phyloP scores from a whole-genome alignment of 2,329 filamentous ascomycete species.

The Xylaria sp. region DNA sequence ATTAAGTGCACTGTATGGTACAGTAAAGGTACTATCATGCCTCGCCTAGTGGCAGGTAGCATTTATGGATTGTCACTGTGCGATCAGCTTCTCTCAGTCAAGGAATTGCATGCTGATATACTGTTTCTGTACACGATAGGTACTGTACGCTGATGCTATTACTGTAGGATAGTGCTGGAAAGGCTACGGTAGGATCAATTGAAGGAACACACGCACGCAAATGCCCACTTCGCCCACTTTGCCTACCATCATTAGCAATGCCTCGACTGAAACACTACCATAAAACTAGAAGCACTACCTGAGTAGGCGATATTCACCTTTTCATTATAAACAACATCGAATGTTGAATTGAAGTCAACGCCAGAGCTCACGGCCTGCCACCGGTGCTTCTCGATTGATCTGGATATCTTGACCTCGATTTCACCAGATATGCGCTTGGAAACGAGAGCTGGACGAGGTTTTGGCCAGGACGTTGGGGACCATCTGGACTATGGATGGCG shows the following conservation, averaged over 20 bases:
- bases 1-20: background rate
- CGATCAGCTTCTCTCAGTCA: background rate
- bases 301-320: slow-evolving; percentile 1
- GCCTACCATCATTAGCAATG: slow-evolving; percentile 19
- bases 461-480: background rate
- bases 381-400: too few species aligned
- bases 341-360: background rate
- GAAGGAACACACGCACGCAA: slow-evolving; percentile 23
- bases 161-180: slow-evolving; percentile 7
- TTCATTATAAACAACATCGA: background rate
- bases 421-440: background rate
- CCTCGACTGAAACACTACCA: slow-evolving; percentile 33
- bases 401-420: background rate
- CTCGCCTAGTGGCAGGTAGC: background rate
- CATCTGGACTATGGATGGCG: background rate
- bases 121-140: background rate
- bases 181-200: slow-evolving; percentile 28
- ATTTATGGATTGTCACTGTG: background rate
- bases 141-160: slow-evolving; percentile 5
- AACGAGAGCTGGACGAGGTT: background rate
- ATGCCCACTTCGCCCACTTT: slow-evolving; percentile 11
- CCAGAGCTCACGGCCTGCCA: background rate
- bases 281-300: slow-evolving; percentile 19
- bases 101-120: background rate
- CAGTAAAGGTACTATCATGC: background rate